Conservation (phyloP, 2,329 filamentous ascomycete genomes). For the Diplocarpon rosae region DNA sequence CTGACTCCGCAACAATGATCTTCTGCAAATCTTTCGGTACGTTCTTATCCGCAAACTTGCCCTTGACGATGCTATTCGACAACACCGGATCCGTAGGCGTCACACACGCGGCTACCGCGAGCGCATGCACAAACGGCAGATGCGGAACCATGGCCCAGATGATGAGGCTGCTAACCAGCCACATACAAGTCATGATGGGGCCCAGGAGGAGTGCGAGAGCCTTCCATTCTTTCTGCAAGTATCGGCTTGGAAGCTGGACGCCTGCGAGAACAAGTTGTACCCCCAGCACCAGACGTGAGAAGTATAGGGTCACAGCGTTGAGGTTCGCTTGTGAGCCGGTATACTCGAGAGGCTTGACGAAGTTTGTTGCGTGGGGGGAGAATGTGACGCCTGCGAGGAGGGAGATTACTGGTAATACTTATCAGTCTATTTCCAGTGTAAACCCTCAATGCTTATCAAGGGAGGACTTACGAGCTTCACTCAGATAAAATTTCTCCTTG, state of each 20-base stretch:
- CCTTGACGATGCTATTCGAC: slow-evolving; percentile 85
- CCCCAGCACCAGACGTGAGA: slow-evolving; percentile 76
- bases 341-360: slow-evolving; percentile 67
- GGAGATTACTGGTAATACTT: slow-evolving; percentile 56
- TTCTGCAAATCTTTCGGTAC: slow-evolving; percentile 72
- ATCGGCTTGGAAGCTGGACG: slow-evolving; percentile 75
- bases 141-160: slow-evolving; percentile 67
- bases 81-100: slow-evolving; percentile 85
- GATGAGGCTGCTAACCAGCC: slow-evolving; percentile 68
- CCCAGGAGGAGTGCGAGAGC: slow-evolving; percentile 64
- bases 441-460: background rate
- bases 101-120: slow-evolving; percentile 76
- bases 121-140: slow-evolving; percentile 63
- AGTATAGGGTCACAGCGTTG: slow-evolving; percentile 67
- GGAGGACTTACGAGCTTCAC: slow-evolving; percentile 61
- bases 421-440: background rate
- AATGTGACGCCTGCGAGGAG: slow-evolving; percentile 69
- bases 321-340: slow-evolving; percentile 49
- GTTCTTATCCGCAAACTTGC: slow-evolving; percentile 85
- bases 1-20: slow-evolving; percentile 70
- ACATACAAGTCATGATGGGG: slow-evolving; percentile 79
- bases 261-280: slow-evolving; percentile 85
- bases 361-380: slow-evolving; percentile 65
- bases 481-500: slow-evolving; percentile 85
- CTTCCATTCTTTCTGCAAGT: slow-evolving; percentile 69